Evolutionary conservation across 306 rosid species (phyloP), one percentile per base, ranked within the genome.

Genomic region (Trichosanthes truncata): DNA sequence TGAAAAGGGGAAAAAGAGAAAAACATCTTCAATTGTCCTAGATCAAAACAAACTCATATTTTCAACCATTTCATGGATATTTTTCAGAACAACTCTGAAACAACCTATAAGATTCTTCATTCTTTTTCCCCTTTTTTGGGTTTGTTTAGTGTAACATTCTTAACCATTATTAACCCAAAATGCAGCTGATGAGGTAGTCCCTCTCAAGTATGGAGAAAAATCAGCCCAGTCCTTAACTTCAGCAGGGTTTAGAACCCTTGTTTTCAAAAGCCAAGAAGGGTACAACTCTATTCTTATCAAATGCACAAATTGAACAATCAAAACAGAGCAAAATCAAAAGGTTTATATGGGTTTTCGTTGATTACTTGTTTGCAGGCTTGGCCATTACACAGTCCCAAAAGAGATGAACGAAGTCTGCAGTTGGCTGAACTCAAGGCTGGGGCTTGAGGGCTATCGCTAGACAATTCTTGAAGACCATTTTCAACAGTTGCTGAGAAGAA

Each of bases 321-420:
- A 74, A 74, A 29, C 6, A 7, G 1, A 13, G 6, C 9, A 76
- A 41, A 33, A 10, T 33, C 5, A 80, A 60, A 45, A 29, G 15
- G n/a, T 9, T 49, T 18, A 63, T 63, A 63, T 31, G 33, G 17
- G 25, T 29, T 11, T 11, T 59, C n/a, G 46, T 40, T 61, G 61
- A 33, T 49, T 49, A 74, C 78, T 56, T 38, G 21, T 66, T 51
- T 87, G 84, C 97, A 96, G 99, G 89, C 81, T 96, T 68, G 99
- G 98, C n/a, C 99, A 96, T 76, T 96, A 91, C 87, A 93, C 98
- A 60, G 86, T 96, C 66, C 98, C 98, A 4, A 90, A 88, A 87
- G 99, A 96, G 89, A 96, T 93, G 99, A 87, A 90, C 56, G 99
- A 96, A 63, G 97, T 96, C 78, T 96, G 96, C 83, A 87, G 80